A percentile compares a stretch with the other conserved stretches of the same genome.
These are phyloP conservation scores for Diversispora eburnea DNA, from an alignment of 192 early-diverging fungal species.

Conservation along the genomic window DNA sequence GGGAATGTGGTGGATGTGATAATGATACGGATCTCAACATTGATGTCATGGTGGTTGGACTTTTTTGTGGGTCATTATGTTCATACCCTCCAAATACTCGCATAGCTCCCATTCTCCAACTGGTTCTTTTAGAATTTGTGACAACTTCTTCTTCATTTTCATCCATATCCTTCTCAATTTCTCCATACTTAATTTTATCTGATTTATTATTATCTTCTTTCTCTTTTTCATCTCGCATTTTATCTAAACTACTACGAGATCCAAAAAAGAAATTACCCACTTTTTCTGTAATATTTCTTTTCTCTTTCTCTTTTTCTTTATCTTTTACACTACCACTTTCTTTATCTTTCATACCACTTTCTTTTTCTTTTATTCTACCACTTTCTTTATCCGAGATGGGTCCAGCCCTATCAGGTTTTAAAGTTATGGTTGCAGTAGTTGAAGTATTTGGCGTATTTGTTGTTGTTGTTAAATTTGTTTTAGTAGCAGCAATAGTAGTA, in stretches of 20 bases:
- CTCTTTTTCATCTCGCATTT: constrained; percentile 22
- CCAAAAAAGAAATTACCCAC: constrained; percentile 22
- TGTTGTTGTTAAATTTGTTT: no score
- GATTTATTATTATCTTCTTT: not conserved
- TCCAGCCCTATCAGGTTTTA: constrained; percentile 19
- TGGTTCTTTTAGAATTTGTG: constrained; percentile 20
- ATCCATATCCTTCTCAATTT: constrained; percentile 10
- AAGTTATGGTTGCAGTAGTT: not conserved
- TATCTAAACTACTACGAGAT: constrained; percentile 24
- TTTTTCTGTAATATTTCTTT: constrained; percentile 29
- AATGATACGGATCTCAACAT: no score
- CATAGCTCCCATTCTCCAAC: constrained; percentile 21
- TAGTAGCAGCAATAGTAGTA: no score
- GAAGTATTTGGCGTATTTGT: no score
- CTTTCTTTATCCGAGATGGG: constrained; percentile 20
- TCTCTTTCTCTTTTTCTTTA: constrained; percentile 23
- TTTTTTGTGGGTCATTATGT: not conserved
- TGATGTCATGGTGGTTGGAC: not conserved
- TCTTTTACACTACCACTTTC: constrained; percentile 1
- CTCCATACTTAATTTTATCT: constrained; percentile 8
- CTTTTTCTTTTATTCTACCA: not conserved
- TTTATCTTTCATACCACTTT: constrained; percentile 1
- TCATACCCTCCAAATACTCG: constrained; percentile 22
- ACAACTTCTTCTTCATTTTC: not conserved
- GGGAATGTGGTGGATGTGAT: no score